These are phyloP conservation scores for Camelina hispida DNA, from an alignment of 345 rosid genomes.

Conservation along the genomic window DNA sequence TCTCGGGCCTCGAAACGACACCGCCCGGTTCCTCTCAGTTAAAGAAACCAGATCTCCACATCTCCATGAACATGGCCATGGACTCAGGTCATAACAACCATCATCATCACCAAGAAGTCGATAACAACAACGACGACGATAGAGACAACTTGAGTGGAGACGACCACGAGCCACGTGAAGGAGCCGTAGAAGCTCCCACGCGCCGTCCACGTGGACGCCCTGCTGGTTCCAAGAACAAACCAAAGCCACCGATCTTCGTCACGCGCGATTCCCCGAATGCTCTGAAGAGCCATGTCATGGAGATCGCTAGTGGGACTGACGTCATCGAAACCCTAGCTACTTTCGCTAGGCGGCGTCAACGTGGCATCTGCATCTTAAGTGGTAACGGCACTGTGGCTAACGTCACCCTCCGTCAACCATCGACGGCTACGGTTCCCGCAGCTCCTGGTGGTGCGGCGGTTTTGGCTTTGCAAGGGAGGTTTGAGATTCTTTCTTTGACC, in stretches of 20 bases:
- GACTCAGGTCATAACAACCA: slow-evolving; percentile 46
- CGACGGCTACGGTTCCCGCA: slow-evolving; percentile 20
- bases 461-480: slow-evolving; percentile 57
- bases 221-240: slow-evolving; percentile 65
- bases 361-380: slow-evolving; percentile 64
- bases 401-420: slow-evolving; percentile 65
- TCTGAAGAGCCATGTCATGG: slow-evolving; percentile 71
- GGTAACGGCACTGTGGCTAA: slow-evolving; percentile 70
- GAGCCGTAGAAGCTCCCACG: slow-evolving; percentile 59
- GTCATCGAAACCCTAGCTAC: slow-evolving; percentile 62
- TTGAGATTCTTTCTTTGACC: slow-evolving; percentile 55
- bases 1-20: slow-evolving; percentile 59
- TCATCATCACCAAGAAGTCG: slow-evolving; percentile 47
- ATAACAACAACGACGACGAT: slow-evolving; percentile 40
- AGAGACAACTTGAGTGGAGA: slow-evolving; percentile 54
- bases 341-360: slow-evolving; percentile 61
- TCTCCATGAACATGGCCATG: slow-evolving; percentile 59
- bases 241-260: slow-evolving; percentile 72
- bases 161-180: slow-evolving; percentile 69
- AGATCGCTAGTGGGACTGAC: slow-evolving; percentile 63
- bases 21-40: slow-evolving; percentile 62
- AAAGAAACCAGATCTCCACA: slow-evolving; percentile 78
- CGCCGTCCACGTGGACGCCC: slow-evolving; percentile 75
- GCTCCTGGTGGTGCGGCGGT: slow-evolving; percentile 44
- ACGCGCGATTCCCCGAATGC: slow-evolving; percentile 77